Conservation (phyloP, 108 stramenopile genomes). For the Nitzschia inconspicua region DNA sequence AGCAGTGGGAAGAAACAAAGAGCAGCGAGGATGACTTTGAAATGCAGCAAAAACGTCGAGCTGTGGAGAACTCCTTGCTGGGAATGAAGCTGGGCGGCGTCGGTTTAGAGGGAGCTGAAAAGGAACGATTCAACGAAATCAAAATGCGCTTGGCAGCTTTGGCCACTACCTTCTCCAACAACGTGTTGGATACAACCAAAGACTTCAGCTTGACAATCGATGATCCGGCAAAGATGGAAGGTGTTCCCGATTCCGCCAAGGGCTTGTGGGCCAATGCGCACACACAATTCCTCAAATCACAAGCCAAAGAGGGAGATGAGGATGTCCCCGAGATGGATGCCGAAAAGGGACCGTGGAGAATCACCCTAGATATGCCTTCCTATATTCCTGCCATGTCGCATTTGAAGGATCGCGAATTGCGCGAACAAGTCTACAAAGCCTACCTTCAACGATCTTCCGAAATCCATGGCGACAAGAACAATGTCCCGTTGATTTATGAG, state of each 20-base stretch:
- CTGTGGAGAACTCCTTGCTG: slow-evolving; percentile 73
- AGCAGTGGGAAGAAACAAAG: slow-evolving; percentile 28
- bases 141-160: slow-evolving; percentile 85
- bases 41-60: slow-evolving; percentile 65
- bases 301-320: slow-evolving; percentile 39
- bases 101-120: slow-evolving; percentile 83
- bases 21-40: slow-evolving; percentile 34
- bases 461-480: slow-evolving; percentile 66
- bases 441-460: slow-evolving; percentile 87
- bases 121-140: slow-evolving; percentile 95
- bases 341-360: slow-evolving; percentile 87
- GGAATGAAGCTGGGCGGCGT: slow-evolving; percentile 91
- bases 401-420: slow-evolving; percentile 72
- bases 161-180: slow-evolving; percentile 90
- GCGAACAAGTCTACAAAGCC: slow-evolving; percentile 91
- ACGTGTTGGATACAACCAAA: slow-evolving; percentile 97
- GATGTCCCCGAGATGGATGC: slow-evolving; percentile 68
- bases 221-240: slow-evolving; percentile 71
- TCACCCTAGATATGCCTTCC: slow-evolving; percentile 91
- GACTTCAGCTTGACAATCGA: slow-evolving; percentile 73
- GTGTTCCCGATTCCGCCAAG: slow-evolving; percentile 89
- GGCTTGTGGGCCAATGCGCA: slow-evolving; percentile 88
- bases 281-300: slow-evolving; percentile 33
- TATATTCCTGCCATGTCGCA: slow-evolving; percentile 95
- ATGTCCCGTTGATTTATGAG: slow-evolving; percentile 89